phyloP scores from a whole-genome alignment of 306 rosid species.

The Albizia julibrissin region DNA sequence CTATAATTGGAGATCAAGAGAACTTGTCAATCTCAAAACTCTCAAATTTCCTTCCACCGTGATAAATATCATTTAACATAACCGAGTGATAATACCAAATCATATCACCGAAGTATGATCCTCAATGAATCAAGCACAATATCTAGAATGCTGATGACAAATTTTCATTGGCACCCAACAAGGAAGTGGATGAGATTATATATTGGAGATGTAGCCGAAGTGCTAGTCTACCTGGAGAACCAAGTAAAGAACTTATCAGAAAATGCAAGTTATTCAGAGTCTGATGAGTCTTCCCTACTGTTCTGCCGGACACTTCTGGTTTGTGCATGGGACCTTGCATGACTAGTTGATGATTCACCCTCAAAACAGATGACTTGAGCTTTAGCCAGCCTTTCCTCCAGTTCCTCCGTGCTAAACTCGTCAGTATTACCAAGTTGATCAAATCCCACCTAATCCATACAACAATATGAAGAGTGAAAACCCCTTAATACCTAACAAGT shows the following conservation, averaged over 20 bases:
- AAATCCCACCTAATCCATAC: slow-evolving; percentile 78
- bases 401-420: slow-evolving; percentile 36
- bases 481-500: background rate
- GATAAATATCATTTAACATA: slow-evolving; percentile 27
- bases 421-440: slow-evolving; percentile 97
- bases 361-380: slow-evolving; percentile 57
- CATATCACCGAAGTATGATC: slow-evolving; percentile 6
- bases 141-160: slow-evolving; percentile 13
- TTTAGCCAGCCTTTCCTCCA: slow-evolving; percentile 22
- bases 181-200: slow-evolving; percentile 1
- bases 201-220: slow-evolving; percentile 4
- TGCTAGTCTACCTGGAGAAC: slow-evolving; percentile 14
- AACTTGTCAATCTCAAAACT: slow-evolving; percentile 22
- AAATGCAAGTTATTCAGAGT: slow-evolving; percentile 60
- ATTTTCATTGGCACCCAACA: slow-evolving; percentile 17
- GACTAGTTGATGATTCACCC: slow-evolving; percentile 73
- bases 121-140: slow-evolving; percentile 15
- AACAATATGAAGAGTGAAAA: background rate
- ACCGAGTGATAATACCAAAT: slow-evolving; percentile 4
- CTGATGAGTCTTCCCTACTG: slow-evolving; percentile 74
- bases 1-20: background rate
- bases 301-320: slow-evolving; percentile 73
- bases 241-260: slow-evolving; percentile 15
- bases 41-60: slow-evolving; percentile 18
- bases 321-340: slow-evolving; percentile 45